Conservation (phyloP, 805 yeast species). For the Wickerhamomyces subpelliculosus region DNA sequence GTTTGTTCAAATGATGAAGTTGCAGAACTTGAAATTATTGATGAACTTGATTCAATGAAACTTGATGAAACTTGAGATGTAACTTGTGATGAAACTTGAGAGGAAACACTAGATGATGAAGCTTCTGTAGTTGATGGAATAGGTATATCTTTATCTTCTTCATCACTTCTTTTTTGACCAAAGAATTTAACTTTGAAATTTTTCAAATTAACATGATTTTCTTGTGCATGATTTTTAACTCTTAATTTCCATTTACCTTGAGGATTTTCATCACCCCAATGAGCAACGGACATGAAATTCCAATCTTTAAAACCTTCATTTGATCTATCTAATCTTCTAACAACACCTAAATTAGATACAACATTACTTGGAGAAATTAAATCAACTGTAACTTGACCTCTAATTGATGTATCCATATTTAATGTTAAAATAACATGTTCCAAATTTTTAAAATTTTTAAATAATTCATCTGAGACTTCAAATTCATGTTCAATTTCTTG, state of each 20-base stretch:
- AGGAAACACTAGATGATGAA: constrained; percentile 2
- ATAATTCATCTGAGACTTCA: constrained; percentile 38
- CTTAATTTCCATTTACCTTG: constrained; percentile 76
- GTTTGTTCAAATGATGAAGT: constrained; percentile 2
- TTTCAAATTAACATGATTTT: constrained; percentile 36
- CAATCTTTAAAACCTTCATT: constrained; percentile 62
- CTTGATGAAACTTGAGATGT: not conserved
- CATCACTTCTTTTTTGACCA: constrained; percentile 60
- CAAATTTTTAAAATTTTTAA: constrained; percentile 58
- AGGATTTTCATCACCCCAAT: constrained; percentile 90
- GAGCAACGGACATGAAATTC: constrained; percentile 97
- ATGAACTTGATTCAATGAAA: too few species aligned
- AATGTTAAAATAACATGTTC: constrained; percentile 87
- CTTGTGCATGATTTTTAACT: constrained; percentile 41
- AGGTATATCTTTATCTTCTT: constrained; percentile 24
- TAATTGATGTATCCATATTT: constrained; percentile 49
- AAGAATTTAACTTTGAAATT: constrained; percentile 76
- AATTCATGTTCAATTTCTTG: constrained; percentile 30
- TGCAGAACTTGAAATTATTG: too few species aligned
- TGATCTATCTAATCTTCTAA: constrained; percentile 52
- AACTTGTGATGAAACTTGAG: not conserved
- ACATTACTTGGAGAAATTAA: constrained; percentile 74
- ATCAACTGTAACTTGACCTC: constrained; percentile 67
- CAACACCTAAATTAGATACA: constrained; percentile 64
- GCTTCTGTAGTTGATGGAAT: constrained; percentile 3